Percentiles rank a stretch among this genome's conserved stretches.
Evolutionary conservation across 2,329 filamentous ascomycete genomes (phyloP).

Genomic region (Whalleya microplaca): DNA sequence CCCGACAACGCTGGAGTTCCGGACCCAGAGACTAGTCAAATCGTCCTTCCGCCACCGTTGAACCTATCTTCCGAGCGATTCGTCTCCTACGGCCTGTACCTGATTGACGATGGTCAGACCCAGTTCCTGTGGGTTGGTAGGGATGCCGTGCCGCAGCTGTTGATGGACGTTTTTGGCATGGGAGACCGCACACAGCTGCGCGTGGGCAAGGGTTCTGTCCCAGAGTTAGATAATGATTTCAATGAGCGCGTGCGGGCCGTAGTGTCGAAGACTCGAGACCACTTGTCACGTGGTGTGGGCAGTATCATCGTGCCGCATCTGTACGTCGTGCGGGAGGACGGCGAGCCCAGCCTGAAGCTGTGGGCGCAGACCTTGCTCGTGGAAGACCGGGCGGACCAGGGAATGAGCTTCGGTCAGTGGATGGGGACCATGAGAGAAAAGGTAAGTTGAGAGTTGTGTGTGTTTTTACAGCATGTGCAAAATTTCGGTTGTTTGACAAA

Average conservation of each 20-base stretch:
- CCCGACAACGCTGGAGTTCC: conserved; percentile 88
- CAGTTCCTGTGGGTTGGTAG: conserved; percentile 97
- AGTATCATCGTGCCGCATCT: conserved; percentile 92
- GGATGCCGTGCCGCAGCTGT: conserved; percentile 86
- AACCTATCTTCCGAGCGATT: conserved; percentile 90
- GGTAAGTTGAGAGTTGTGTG: conserved; percentile 60
- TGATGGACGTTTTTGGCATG: conserved; percentile 88
- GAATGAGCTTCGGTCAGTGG: conserved; percentile 91
- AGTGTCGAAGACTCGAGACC: conserved; percentile 88
- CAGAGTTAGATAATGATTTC: conserved; percentile 92
- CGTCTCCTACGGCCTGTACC: conserved; percentile 87
- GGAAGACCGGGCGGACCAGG: conserved; percentile 93
- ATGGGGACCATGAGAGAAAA: conserved; percentile 92
- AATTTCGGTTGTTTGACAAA: conserved; percentile 12
- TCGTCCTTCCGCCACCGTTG: conserved; percentile 79
- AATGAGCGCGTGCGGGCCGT: conserved; percentile 92
- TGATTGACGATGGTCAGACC: conserved; percentile 96
- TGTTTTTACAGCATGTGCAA: not conserved
- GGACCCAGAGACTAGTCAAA: conserved; percentile 84
- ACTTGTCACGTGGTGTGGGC: conserved; percentile 83
- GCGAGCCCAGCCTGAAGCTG: conserved; percentile 90
- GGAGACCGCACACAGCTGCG: conserved; percentile 82
- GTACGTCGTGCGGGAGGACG: conserved; percentile 93
- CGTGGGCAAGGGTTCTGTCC: conserved; percentile 86
- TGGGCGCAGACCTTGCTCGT: conserved; percentile 97